These are phyloP conservation scores for Fusarium subglutinans DNA, from an alignment of 2,329 filamentous ascomycete species.

Conservation along the genomic window DNA sequence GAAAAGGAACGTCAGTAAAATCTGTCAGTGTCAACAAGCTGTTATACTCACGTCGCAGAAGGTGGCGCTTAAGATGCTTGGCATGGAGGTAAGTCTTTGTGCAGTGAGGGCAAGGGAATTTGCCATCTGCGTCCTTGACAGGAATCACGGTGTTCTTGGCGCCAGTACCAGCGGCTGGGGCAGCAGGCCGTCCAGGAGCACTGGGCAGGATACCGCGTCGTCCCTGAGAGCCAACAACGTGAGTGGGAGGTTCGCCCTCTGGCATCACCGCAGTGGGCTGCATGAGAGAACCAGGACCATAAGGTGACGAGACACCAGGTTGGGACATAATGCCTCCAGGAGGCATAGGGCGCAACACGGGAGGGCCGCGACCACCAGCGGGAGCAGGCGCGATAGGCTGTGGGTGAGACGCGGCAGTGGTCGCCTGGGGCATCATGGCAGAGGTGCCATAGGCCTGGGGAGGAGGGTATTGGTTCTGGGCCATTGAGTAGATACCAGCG, in stretches of 20 bases:
- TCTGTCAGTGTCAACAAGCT: constrained; percentile 40
- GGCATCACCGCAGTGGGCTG: constrained; percentile 64
- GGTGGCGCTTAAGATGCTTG: constrained; percentile 96
- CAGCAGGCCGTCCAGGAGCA: constrained; percentile 84
- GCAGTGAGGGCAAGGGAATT: constrained; percentile 97
- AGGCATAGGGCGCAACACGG: constrained; percentile 75
- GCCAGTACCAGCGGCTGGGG: constrained; percentile 74
- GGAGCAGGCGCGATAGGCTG: constrained; percentile 81
- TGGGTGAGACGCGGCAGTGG: constrained; percentile 73
- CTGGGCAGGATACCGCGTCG: constrained; percentile 91
- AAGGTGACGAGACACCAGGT: constrained; percentile 66
- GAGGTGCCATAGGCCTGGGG: constrained; percentile 65
- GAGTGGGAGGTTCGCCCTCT: constrained; percentile 76
- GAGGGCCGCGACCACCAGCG: constrained; percentile 63
- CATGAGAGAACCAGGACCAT: constrained; percentile 67
- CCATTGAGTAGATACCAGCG: constrained; percentile 63
- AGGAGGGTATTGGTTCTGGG: constrained; percentile 63
- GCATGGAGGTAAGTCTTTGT: constrained; percentile 98
- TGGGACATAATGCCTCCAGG: constrained; percentile 71
- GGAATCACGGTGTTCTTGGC: constrained; percentile 86
- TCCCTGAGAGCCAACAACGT: constrained; percentile 95
- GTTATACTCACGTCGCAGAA: constrained; percentile 85
- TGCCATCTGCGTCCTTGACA: constrained; percentile 95
- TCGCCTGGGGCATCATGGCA: constrained; percentile 73
- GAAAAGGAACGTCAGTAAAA: constrained; percentile 41